A percentile compares a stretch with the other conserved stretches of the same genome.
These are phyloP conservation scores for Boletus vermiculosoides DNA, from an alignment of 768 basidiomycete species.

Conservation along the genomic window DNA sequence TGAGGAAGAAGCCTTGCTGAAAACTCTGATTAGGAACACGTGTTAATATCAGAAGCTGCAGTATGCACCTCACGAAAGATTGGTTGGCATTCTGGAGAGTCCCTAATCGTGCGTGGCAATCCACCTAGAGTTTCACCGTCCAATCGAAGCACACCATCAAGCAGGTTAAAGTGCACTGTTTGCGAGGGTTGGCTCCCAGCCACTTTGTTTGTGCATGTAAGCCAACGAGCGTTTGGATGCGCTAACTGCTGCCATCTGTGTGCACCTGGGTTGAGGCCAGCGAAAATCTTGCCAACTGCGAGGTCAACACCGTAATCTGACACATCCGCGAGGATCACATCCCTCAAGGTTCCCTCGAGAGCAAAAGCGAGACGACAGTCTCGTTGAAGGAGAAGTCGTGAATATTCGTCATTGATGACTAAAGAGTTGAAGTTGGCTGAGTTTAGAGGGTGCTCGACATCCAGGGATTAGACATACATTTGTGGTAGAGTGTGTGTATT, in stretches of 20 bases:
- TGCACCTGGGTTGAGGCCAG: constrained; percentile 6
- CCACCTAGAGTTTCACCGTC: constrained; percentile 12
- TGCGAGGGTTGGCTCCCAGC: not conserved
- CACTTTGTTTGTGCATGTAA: not conserved
- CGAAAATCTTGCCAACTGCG: constrained; percentile 9
- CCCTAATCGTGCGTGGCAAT: constrained; percentile 1
- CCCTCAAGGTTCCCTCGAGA: constrained; percentile 10
- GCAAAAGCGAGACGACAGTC: constrained; percentile 22
- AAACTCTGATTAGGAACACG: not conserved
- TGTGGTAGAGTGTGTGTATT: not conserved
- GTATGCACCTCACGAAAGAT: not conserved
- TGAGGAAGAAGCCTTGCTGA: not conserved
- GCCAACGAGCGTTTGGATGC: constrained; percentile 15
- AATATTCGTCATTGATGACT: rapidly evolving
- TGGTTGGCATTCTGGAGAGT: not conserved
- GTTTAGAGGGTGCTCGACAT: not conserved
- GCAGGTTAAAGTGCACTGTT: constrained; percentile 5
- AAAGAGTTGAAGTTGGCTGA: not conserved
- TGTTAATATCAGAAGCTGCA: not conserved
- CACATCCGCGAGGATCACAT: not conserved
- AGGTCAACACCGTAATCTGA: constrained; percentile 12
- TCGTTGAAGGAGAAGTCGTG: constrained; percentile 9
- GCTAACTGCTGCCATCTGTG: constrained; percentile 6
- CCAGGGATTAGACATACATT: not conserved
- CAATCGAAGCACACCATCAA: constrained; percentile 15